These are phyloP conservation scores for Ormosia semicastrata DNA, from an alignment of 306 rosid genomes.

Conservation along the genomic window DNA sequence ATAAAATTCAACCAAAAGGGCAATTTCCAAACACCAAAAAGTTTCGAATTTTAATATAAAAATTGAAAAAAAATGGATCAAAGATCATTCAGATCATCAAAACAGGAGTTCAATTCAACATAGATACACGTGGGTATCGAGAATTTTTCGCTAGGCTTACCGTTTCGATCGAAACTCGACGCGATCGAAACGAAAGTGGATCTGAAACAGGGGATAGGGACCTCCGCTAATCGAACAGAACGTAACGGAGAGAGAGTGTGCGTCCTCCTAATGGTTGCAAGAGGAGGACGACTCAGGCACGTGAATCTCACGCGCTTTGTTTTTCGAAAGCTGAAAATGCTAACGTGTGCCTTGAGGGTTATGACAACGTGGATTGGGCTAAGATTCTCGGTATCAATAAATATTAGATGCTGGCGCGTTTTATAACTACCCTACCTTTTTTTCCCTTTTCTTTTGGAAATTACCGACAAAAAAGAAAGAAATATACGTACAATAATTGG, in stretches of 20 bases:
- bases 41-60: background rate
- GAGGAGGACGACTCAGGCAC: slow-evolving; percentile 14
- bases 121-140: background rate
- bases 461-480: background rate
- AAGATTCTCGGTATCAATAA: too few species aligned
- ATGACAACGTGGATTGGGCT: background rate
- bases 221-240: background rate
- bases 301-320: slow-evolving; percentile 30
- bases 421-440: background rate
- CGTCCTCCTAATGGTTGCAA: background rate
- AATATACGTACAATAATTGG: too few species aligned
- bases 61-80: background rate
- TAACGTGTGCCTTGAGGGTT: slow-evolving; percentile 15
- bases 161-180: background rate
- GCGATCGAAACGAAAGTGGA: slow-evolving; percentile 11
- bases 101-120: background rate
- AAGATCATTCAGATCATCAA: background rate
- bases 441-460: background rate
- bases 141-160: slow-evolving; percentile 3
- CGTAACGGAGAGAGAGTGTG: slow-evolving; percentile 3
- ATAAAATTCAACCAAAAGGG: background rate
- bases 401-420: background rate
- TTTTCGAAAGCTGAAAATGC: background rate
- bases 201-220: background rate
- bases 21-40: background rate